Conservation (phyloP, 2,329 filamentous ascomycete species). For the Arthrobotrys pseudoclavata region DNA sequence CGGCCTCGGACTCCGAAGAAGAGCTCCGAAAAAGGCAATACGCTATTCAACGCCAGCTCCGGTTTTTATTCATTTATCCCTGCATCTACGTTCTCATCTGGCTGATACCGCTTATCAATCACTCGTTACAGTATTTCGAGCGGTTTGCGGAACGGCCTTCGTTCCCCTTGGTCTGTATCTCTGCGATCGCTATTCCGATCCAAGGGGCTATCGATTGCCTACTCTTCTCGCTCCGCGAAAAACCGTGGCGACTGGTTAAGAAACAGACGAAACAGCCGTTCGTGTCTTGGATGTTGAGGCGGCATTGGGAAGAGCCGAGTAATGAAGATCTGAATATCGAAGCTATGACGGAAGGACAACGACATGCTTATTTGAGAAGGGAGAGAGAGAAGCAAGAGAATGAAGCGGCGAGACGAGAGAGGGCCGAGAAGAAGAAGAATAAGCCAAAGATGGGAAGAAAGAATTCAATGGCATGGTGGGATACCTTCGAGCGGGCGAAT, state of each 20-base stretch:
- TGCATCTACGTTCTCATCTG: slow-evolving; percentile 79
- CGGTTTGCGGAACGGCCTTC: slow-evolving; percentile 70
- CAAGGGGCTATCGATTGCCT: slow-evolving; percentile 78
- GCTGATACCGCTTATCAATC: slow-evolving; percentile 77
- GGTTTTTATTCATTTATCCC: slow-evolving; percentile 82
- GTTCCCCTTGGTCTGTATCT: slow-evolving; percentile 72
- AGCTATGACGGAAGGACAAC: slow-evolving; percentile 47
- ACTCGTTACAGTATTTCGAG: slow-evolving; percentile 74
- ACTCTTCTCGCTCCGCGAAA: slow-evolving; percentile 78
- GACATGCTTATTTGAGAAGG: slow-evolving; percentile 53
- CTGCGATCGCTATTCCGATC: slow-evolving; percentile 73
- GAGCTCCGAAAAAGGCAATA: slow-evolving; percentile 61
- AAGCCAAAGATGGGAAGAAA: slow-evolving; percentile 43
- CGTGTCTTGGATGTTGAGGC: slow-evolving; percentile 35
- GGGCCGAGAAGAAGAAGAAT: slow-evolving; percentile 47
- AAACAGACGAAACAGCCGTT: slow-evolving; percentile 62
- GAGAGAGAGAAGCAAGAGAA: slow-evolving; percentile 56
- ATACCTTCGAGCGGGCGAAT: slow-evolving; percentile 54
- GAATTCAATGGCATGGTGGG: slow-evolving; percentile 60
- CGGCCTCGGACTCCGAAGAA: slow-evolving; percentile 31
- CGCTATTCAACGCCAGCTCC: slow-evolving; percentile 75
- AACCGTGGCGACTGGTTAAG: slow-evolving; percentile 76
- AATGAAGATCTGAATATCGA: slow-evolving; percentile 45
- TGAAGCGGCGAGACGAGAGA: slow-evolving; percentile 27
- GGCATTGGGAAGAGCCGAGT: slow-evolving; percentile 43